A percentile compares a stretch with the other conserved stretches of the same genome.
phyloP scores from a whole-genome alignment of 2,329 filamentous ascomycete species.

The Exophiala lecanii-corni region DNA sequence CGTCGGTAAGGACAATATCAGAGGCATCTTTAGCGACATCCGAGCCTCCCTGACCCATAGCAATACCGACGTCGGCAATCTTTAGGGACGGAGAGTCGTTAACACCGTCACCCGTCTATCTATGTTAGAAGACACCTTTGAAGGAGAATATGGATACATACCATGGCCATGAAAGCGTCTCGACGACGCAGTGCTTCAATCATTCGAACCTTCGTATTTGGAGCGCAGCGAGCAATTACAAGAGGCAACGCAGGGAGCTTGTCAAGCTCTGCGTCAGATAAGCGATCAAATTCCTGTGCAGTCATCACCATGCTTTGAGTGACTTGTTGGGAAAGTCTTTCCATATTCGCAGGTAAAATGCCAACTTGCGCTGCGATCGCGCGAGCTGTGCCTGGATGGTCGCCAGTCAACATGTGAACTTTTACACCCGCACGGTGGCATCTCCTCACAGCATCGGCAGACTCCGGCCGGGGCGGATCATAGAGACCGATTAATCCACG shows the following conservation, averaged over 20 bases:
- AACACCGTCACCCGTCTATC: conserved; percentile 71
- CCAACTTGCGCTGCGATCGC: conserved; percentile 71
- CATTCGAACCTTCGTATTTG: conserved; percentile 75
- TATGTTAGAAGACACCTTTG: no score
- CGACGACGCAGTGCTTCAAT: conserved; percentile 60
- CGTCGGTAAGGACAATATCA: conserved; percentile 68
- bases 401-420: conserved; percentile 74
- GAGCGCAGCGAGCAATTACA: conserved; percentile 56
- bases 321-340: conserved; percentile 56
- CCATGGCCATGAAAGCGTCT: conserved; percentile 72
- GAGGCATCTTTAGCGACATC: conserved; percentile 73
- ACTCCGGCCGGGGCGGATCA: conserved; percentile 73
- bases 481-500: conserved; percentile 75
- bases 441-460: conserved; percentile 61
- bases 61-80: conserved; percentile 78
- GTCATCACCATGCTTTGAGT: conserved; percentile 62
- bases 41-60: conserved; percentile 75
- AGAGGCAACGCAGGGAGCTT: conserved; percentile 47
- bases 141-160: no score
- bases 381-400: conserved; percentile 68
- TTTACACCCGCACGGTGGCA: conserved; percentile 66
- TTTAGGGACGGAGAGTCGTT: conserved; percentile 82
- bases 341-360: conserved; percentile 60
- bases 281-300: conserved; percentile 67
- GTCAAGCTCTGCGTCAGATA: conserved; percentile 66